Conservation (phyloP, 2,329 filamentous ascomycete species). For the Ophiostoma himal-ulmi region DNA sequence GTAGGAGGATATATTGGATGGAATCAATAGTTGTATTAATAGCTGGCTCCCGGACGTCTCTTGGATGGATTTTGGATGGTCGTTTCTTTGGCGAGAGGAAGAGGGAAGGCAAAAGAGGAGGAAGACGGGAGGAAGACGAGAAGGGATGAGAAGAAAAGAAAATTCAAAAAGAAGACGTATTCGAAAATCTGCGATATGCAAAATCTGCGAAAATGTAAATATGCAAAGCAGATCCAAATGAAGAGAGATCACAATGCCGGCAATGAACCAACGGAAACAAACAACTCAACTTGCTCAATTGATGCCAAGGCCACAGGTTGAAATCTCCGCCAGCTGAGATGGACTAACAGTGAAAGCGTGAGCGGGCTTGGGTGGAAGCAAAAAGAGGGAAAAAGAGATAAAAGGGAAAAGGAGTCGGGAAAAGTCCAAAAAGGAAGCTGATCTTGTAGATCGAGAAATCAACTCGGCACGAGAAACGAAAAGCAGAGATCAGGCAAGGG, state of each 20-base stretch:
- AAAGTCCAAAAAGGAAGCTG: neutral
- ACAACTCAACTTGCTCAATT: neutral
- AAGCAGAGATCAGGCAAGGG: constrained; percentile 7
- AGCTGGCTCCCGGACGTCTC: neutral
- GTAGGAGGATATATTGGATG: neutral
- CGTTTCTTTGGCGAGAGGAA: neutral
- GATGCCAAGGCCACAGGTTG: neutral
- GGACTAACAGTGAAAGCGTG: neutral
- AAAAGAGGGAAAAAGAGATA: neutral
- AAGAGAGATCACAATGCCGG: neutral
- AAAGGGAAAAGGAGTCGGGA: neutral
- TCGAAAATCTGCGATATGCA: too few species aligned
- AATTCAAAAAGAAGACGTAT: neutral
- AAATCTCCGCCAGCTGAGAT: constrained; percentile 9
- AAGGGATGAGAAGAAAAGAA: neutral
- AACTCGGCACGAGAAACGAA: neutral
- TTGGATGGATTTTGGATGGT: neutral
- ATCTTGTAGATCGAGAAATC: constrained; percentile 8
- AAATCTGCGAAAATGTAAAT: neutral
- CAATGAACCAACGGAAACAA: neutral
- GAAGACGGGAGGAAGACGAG: neutral
- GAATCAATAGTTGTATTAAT: constrained; percentile 5
- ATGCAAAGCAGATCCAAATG: neutral
- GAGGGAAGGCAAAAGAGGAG: neutral
- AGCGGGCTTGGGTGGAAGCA: neutral